A percentile compares a stretch with the other conserved stretches of the same genome.
Conservation (phyloP, 108 stramenopile genomes). For the Cylindrotheca closterium region DNA sequence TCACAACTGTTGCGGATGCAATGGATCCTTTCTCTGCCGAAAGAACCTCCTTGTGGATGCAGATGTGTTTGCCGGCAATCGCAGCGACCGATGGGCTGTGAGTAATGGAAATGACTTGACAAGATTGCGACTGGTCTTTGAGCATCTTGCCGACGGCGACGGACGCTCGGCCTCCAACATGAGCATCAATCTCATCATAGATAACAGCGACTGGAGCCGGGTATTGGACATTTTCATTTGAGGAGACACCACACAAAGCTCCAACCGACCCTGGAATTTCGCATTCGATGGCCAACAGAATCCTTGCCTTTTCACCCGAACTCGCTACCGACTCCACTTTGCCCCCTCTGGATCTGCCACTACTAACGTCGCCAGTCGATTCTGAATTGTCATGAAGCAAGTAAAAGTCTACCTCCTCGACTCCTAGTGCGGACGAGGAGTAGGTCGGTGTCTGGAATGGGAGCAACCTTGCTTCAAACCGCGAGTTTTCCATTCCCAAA, state of each 20-base stretch:
- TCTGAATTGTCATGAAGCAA: constrained; percentile 40
- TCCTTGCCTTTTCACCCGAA: constrained; percentile 78
- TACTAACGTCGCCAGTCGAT: background rate
- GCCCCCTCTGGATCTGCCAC: constrained; percentile 33
- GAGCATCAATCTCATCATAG: constrained; percentile 88
- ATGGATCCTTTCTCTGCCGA: constrained; percentile 5
- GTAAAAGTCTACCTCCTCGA: constrained; percentile 54
- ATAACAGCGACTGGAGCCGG: constrained; percentile 63
- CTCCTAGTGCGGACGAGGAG: constrained; percentile 31
- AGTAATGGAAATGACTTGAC: constrained; percentile 79
- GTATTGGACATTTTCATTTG: background rate
- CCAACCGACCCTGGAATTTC: constrained; percentile 73
- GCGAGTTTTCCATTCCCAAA: constrained; percentile 67
- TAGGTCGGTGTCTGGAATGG: constrained; percentile 13
- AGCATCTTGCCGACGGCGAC: constrained; percentile 76
- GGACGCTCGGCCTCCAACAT: constrained; percentile 83
- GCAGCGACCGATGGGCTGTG: constrained; percentile 82
- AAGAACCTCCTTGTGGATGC: constrained; percentile 44
- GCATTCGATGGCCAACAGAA: constrained; percentile 80
- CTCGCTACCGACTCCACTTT: constrained; percentile 66
- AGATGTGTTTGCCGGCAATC: constrained; percentile 72
- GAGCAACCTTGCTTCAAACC: constrained; percentile 46
- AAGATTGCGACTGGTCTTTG: constrained; percentile 52
- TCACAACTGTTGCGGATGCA: constrained; percentile 39
- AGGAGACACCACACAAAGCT: constrained; percentile 29